phyloP scores from a whole-genome alignment of 75 land plant genomes.

The Chamaecyparis obtusa region DNA sequence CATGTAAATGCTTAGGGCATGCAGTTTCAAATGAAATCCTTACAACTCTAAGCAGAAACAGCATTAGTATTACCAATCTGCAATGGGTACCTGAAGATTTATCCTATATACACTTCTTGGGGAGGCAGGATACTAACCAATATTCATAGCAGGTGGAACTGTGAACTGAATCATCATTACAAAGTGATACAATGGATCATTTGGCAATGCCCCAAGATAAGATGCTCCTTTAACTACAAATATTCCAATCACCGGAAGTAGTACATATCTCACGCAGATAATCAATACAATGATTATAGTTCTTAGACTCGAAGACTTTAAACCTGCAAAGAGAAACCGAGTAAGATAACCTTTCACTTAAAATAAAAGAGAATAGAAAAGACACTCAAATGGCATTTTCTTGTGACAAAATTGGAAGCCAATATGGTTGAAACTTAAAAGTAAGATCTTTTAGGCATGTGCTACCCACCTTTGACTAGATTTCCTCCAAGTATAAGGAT shows the following conservation, averaged over 20 bases:
- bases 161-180: slow-evolving; percentile 60
- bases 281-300: slow-evolving; percentile 26
- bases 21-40: background rate
- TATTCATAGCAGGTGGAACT: slow-evolving; percentile 64
- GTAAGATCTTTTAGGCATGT: background rate
- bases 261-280: slow-evolving; percentile 29
- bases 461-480: slow-evolving; percentile 21
- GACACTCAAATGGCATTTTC: background rate
- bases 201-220: slow-evolving; percentile 35
- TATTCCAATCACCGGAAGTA: slow-evolving; percentile 53
- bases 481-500: slow-evolving; percentile 45
- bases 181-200: slow-evolving; percentile 56
- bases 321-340: slow-evolving; percentile 21
- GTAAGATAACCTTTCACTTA: background rate
- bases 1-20: background rate
- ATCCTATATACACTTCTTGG: background rate
- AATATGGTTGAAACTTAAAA: background rate
- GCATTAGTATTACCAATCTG: background rate
- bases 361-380: background rate
- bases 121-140: slow-evolving; percentile 34
- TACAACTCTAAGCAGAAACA: background rate
- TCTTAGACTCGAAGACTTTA: slow-evolving; percentile 23
- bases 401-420: background rate
- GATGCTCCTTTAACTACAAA: slow-evolving; percentile 40
- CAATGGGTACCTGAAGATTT: background rate